Percentiles rank a stretch among this genome's conserved stretches.
These are phyloP conservation scores for Cytospora chrysosperma DNA, from an alignment of 2,329 filamentous ascomycete species.

Conservation along the genomic window DNA sequence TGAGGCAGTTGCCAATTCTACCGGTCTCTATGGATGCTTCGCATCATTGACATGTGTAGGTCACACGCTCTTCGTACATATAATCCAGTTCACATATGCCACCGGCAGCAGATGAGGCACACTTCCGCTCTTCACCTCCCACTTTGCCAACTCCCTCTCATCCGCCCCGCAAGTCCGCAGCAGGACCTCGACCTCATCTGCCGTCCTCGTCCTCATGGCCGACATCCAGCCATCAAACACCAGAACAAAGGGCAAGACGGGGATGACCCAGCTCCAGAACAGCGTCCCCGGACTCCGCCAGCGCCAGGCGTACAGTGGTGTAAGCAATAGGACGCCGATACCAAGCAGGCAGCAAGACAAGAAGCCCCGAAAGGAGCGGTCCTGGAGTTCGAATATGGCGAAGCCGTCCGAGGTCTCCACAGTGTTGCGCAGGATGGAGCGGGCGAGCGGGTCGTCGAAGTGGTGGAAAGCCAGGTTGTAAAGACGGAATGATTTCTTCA, in stretches of 20 bases:
- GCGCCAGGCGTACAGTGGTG: conserved; percentile 54
- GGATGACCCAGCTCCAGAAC: conserved; percentile 65
- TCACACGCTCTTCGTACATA: conserved; percentile 41
- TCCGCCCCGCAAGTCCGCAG: conserved; percentile 51
- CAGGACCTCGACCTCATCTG: conserved; percentile 62
- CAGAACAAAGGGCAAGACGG: conserved; percentile 65
- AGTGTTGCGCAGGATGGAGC: conserved; percentile 61
- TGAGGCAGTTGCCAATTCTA: too few species aligned
- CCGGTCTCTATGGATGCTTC: neutral
- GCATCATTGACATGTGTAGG: neutral
- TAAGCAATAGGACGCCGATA: conserved; percentile 48
- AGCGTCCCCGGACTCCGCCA: conserved; percentile 54
- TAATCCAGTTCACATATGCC: conserved; percentile 52
- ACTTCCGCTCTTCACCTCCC: conserved; percentile 50
- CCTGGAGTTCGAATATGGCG: conserved; percentile 74
- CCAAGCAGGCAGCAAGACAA: conserved; percentile 54
- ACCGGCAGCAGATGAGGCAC: conserved; percentile 50
- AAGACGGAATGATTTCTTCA: conserved; percentile 61
- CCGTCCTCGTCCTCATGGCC: conserved; percentile 64
- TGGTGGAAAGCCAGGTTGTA: conserved; percentile 78
- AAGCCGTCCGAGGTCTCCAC: conserved; percentile 65
- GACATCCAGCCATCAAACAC: conserved; percentile 70
- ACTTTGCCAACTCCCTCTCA: conserved; percentile 37
- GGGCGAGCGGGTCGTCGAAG: conserved; percentile 64
- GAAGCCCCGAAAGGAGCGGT: conserved; percentile 56